Base-by-base conservation (phyloP, 2,329 filamentous ascomycete species). In the Coniochaeta hoffmannii region DNA sequence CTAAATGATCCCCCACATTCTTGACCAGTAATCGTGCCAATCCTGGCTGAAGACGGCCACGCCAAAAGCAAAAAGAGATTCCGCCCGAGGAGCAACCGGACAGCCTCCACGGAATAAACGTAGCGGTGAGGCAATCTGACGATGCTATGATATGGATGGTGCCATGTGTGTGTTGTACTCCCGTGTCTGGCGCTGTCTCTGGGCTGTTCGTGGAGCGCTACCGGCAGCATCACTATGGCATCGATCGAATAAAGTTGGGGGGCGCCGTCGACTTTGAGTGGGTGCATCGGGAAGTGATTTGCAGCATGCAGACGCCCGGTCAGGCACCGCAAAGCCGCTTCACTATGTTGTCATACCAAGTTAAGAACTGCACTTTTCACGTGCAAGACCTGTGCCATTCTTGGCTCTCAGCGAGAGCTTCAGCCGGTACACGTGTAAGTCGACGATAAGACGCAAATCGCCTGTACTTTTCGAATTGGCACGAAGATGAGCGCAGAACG, bases 1-100 rank as follows among this genome's bases (percentile, higher is more conserved):
- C n/a, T 19, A 10, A 50, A 6, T 51, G 49, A 11, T 51, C 49
- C 49, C 49, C 49, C 49, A 51, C 49, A 51, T 51, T 51, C 49
- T 51, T 51, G 28, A 30, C 44, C 44, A 50, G n/a, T 31, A 22
- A 50, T 50, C 44, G 28, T 31, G 24, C 24, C 24, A 41, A 17
- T 36, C 34, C 34, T 41, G 36, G 41, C 41, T 46, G 41, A 26
- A 46, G 22, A 24, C 41, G 41, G 41, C 41, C 41, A 46, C 9
- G 19, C 19, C 19, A 46, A 34, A 51, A 34, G 15, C 3, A 34
- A 26, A 51, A 11, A 12, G 22, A 22, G 12, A 14, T n/a, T 51
- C 28, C 31, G 28, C 31, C 49, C 49, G 49, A 51, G 28, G 11
- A 51, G 49, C 30, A 51, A 51, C 49, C 49, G 49, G 28, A 31